Evolutionary conservation across 768 basidiomycete species (phyloP).

Genomic region (Amanita pallidorosea): DNA sequence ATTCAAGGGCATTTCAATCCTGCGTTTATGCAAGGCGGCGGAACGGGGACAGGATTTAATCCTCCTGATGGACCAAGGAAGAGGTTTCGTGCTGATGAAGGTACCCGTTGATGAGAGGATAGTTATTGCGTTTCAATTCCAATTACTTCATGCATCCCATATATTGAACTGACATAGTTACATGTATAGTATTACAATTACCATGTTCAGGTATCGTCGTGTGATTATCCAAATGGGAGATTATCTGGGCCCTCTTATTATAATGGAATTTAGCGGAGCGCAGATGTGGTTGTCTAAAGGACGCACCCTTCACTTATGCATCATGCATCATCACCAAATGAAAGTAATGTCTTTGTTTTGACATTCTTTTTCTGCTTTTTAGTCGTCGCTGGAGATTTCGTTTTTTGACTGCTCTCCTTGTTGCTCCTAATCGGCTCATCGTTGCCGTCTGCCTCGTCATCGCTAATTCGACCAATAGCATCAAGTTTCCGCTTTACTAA

Average conservation of each 20-base stretch:
- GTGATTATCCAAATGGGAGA: not conserved
- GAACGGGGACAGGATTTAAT: slow-evolving; percentile 12
- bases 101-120: slow-evolving; percentile 6
- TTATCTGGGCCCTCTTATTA: not conserved
- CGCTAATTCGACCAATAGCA: slow-evolving; percentile 22
- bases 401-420: slow-evolving; percentile 29
- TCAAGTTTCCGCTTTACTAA: slow-evolving; percentile 26
- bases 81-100: slow-evolving; percentile 44
- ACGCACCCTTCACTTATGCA: not conserved
- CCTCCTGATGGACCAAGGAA: slow-evolving; percentile 42
- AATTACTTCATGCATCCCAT: not conserved
- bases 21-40: slow-evolving; percentile 44
- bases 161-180: not conserved
- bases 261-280: not conserved
- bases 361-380: slow-evolving; percentile 11
- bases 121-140: not conserved
- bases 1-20: slow-evolving; percentile 63
- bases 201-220: not conserved
- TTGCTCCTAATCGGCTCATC: slow-evolving; percentile 23
- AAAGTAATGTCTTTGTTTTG: slow-evolving; percentile 33
- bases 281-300: not conserved
- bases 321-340: slow-evolving; percentile 48
- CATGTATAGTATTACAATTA: slow-evolving; percentile 3
- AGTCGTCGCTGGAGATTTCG: slow-evolving; percentile 8
- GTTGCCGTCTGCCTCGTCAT: slow-evolving; percentile 14